Evolutionary conservation across 1,284 basidiomycete species (phyloP).

Genomic region (Singerocomus inundabilis): DNA sequence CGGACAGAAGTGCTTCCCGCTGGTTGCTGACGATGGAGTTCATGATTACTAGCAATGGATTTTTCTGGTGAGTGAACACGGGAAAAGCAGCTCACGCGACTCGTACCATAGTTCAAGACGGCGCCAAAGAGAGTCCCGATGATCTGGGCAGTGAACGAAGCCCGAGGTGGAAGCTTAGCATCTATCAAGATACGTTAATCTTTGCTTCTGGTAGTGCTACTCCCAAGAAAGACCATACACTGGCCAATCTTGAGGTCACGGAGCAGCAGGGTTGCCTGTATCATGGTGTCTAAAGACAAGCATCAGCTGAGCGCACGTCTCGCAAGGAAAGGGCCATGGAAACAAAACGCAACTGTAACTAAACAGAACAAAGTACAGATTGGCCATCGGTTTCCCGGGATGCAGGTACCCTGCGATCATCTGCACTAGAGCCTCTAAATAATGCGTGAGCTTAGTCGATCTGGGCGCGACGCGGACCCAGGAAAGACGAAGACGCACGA

Average conservation of each 20-base stretch:
- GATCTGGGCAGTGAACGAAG: constrained; percentile 63
- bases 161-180: constrained; percentile 66
- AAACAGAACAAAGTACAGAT: constrained; percentile 57
- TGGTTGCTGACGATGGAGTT: constrained; percentile 56
- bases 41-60: constrained; percentile 43
- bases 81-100: not conserved
- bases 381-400: constrained; percentile 57
- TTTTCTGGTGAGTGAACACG: not conserved
- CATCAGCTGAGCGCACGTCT: not conserved
- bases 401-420: constrained; percentile 62
- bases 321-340: not conserved
- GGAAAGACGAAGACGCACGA: constrained; percentile 32
- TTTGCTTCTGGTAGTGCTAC: constrained; percentile 1
- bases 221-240: constrained; percentile 32
- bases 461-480: too few relatives aligned
- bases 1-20: constrained; percentile 45
- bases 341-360: constrained; percentile 39
- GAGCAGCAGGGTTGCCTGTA: constrained; percentile 45
- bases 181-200: constrained; percentile 26
- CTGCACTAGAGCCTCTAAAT: constrained; percentile 41
- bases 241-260: constrained; percentile 62
- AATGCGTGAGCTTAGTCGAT: not conserved
- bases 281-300: constrained; percentile 37
- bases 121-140: constrained; percentile 46
- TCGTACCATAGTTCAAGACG: constrained; percentile 52